Percentiles rank a stretch among this genome's conserved stretches.
These are phyloP conservation scores for Juncus inflexus DNA, from an alignment of 176 grass and related monocot species.

Conservation along the genomic window DNA sequence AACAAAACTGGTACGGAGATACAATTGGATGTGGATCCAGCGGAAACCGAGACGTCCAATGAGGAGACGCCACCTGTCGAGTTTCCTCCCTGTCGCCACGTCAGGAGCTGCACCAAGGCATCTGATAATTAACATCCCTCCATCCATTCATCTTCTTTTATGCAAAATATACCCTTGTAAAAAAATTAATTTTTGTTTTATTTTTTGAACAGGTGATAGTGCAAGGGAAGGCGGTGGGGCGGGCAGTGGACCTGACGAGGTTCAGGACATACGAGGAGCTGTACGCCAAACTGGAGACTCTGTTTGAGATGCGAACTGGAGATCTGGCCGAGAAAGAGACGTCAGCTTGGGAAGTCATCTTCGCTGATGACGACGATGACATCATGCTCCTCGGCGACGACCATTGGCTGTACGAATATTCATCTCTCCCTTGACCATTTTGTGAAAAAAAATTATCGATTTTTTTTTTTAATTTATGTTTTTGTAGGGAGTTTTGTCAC, in stretches of 20 bases:
- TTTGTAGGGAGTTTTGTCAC: slow-evolving; percentile 75
- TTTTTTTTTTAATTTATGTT: background rate
- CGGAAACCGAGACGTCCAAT: slow-evolving; percentile 38
- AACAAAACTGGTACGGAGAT: slow-evolving; percentile 29
- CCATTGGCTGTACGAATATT: slow-evolving; percentile 74
- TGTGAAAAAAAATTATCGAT: background rate
- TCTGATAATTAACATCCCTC: slow-evolving; percentile 10
- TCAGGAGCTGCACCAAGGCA: slow-evolving; percentile 97
- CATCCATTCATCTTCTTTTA: no score
- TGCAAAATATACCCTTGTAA: background rate
- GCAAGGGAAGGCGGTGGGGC: slow-evolving; percentile 88
- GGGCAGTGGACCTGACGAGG: slow-evolving; percentile 84
- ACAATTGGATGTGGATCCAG: slow-evolving; percentile 7
- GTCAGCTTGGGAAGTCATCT: slow-evolving; percentile 57
- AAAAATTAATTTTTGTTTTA: no score
- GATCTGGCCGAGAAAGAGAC: slow-evolving; percentile 55
- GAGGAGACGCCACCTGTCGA: slow-evolving; percentile 44
- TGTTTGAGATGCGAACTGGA: slow-evolving; percentile 62
- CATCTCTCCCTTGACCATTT: slow-evolving; percentile 3
- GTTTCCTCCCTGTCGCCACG: slow-evolving; percentile 49
- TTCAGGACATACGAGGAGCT: slow-evolving; percentile 58
- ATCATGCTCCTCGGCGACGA: slow-evolving; percentile 96
- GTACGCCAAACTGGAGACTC: slow-evolving; percentile 59
- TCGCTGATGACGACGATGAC: slow-evolving; percentile 84
- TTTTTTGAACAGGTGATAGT: slow-evolving; percentile 65